Conservation (phyloP, 331 rosid species). For the Telfairia occidentalis region DNA sequence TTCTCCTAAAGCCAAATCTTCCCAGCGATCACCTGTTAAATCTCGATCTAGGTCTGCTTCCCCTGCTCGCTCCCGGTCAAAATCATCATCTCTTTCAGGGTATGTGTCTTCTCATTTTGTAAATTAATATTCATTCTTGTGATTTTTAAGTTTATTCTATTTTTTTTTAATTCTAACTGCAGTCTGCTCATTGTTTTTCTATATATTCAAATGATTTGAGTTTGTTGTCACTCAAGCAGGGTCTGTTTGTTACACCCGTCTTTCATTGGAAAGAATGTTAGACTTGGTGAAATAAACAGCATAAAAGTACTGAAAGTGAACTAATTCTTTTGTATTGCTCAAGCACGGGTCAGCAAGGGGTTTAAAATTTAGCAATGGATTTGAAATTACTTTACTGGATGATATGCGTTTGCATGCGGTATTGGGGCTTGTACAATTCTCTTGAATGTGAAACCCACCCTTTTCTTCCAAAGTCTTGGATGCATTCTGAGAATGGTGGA, state of each 20-base stretch:
- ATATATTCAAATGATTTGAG: slow-evolving; percentile 5
- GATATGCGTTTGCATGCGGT: slow-evolving; percentile 4
- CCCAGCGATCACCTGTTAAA: slow-evolving; percentile 49
- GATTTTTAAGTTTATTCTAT: not conserved
- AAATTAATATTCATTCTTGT: not conserved
- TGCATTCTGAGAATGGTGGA: slow-evolving; percentile 9
- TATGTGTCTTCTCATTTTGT: slow-evolving; percentile 25
- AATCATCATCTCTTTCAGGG: slow-evolving; percentile 68
- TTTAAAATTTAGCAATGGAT: not conserved
- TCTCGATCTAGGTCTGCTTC: slow-evolving; percentile 59
- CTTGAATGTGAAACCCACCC: slow-evolving; percentile 5
- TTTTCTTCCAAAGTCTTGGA: not conserved
- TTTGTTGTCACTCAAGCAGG: slow-evolving; percentile 9
- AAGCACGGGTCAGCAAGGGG: not conserved
- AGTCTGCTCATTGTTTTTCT: not conserved
- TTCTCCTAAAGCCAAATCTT: slow-evolving; percentile 81
- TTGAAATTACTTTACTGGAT: not conserved
- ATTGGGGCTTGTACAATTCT: not conserved
- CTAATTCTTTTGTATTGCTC: slow-evolving; percentile 1
- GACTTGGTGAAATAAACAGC: not conserved
- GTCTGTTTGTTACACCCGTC: slow-evolving; percentile 3
- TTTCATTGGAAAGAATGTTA: slow-evolving; percentile 1
- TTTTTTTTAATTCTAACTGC: not conserved
- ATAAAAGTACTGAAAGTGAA: slow-evolving; percentile 5
- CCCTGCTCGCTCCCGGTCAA: slow-evolving; percentile 51